These are phyloP conservation scores for Didymella exigua DNA, from an alignment of 2,329 filamentous ascomycete genomes.

Conservation along the genomic window DNA sequence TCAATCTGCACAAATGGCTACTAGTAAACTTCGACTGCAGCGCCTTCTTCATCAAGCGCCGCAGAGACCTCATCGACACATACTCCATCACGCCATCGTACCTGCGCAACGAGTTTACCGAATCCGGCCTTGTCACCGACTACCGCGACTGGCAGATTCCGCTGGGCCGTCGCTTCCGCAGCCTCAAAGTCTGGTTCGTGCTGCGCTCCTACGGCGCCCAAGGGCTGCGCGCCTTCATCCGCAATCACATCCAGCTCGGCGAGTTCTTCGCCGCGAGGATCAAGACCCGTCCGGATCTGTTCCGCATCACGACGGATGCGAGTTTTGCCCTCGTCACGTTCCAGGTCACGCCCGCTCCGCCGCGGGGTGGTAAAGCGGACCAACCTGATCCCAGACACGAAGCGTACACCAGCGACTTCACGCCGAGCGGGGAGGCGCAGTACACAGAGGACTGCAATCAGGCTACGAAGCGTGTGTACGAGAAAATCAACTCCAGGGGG, in stretches of 20 bases:
- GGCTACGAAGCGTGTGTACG: conserved; percentile 76
- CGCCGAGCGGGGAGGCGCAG: conserved; percentile 43
- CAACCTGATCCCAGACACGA: conserved; percentile 39
- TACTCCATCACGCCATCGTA: conserved; percentile 81
- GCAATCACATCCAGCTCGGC: conserved; percentile 70
- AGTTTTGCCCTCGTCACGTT: conserved; percentile 83
- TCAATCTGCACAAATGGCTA: conserved; percentile 98
- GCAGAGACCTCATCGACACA: conserved; percentile 77
- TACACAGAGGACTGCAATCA: conserved; percentile 65
- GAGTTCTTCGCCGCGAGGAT: conserved; percentile 71
- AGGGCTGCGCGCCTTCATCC: conserved; percentile 76
- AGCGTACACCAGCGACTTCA: conserved; percentile 42
- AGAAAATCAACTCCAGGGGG: conserved; percentile 72
- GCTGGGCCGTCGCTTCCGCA: conserved; percentile 83
- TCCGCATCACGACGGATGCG: conserved; percentile 75
- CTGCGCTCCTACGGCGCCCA: conserved; percentile 79
- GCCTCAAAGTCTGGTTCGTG: conserved; percentile 95
- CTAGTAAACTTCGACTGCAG: conserved; percentile 88
- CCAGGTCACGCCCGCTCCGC: conserved; percentile 53
- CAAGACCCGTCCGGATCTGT: conserved; percentile 67
- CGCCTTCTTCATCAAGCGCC: conserved; percentile 77
- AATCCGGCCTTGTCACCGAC: conserved; percentile 85
- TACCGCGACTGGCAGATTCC: conserved; percentile 98
- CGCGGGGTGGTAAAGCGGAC: conserved; percentile 24
- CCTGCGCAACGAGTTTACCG: conserved; percentile 79